A percentile compares a stretch with the other conserved stretches of the same genome.
These are phyloP conservation scores for Sphagnurus paluster DNA, from an alignment of 1,284 basidiomycete genomes.

Conservation along the genomic window DNA sequence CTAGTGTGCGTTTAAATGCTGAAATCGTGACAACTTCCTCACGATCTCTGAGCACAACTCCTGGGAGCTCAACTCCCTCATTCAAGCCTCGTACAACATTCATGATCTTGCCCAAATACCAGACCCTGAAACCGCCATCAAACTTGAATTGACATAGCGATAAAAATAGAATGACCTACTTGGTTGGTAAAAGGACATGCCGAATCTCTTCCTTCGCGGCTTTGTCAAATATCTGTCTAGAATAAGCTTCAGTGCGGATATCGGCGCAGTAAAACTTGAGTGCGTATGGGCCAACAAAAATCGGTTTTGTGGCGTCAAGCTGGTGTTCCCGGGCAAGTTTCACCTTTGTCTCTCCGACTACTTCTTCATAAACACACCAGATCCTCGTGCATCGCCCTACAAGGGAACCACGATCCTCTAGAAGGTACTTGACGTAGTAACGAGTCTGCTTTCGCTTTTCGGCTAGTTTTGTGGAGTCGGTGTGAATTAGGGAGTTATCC, in stretches of 20 bases:
- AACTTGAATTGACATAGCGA: too few relatives aligned
- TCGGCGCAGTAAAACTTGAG: constrained; percentile 2
- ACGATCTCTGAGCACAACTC: not conserved
- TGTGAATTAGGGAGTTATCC: not conserved
- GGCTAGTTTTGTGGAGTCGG: too few relatives aligned
- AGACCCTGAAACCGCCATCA: constrained; percentile 2
- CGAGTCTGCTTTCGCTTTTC: not conserved
- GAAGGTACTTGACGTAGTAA: not conserved
- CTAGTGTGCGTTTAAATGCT: not conserved
- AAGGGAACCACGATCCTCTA: not conserved
- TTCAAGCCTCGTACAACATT: not conserved
- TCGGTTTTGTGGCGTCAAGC: not conserved
- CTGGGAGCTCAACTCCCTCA: not conserved
- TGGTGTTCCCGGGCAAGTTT: not conserved
- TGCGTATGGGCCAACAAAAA: constrained; percentile 4
- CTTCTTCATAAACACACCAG: constrained; percentile 3
- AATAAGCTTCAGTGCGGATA: not conserved
- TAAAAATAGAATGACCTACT: not conserved
- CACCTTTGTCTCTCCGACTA: not conserved
- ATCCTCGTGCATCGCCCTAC: constrained; percentile 1
- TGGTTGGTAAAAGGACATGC: not conserved
- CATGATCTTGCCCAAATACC: not conserved
- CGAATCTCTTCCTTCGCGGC: not conserved
- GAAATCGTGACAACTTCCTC: constrained; percentile 1
- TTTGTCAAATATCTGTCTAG: not conserved